Evolutionary conservation across 768 basidiomycete species (phyloP).

Genomic region (Mycena albidolilacea): DNA sequence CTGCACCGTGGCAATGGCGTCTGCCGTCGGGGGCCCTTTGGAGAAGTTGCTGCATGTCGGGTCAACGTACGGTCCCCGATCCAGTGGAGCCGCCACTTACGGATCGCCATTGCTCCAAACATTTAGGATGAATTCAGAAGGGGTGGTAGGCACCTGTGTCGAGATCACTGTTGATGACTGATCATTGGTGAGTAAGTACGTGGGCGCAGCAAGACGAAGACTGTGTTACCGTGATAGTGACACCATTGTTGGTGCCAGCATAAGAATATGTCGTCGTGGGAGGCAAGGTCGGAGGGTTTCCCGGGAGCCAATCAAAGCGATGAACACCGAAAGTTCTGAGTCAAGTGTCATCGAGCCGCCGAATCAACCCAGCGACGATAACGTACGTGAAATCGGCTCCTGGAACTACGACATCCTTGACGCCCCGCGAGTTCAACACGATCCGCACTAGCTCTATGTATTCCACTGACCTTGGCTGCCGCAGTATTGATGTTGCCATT

Average conservation of each 20-base stretch:
- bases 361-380: neutral
- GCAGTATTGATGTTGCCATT: neutral
- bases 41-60: neutral
- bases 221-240: constrained; percentile 16
- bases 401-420: constrained; percentile 26
- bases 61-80: neutral
- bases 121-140: constrained; percentile 35
- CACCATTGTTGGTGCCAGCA: constrained; percentile 24
- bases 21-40: neutral
- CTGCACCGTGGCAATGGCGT: neutral
- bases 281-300: too few species aligned
- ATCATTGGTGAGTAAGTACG: neutral
- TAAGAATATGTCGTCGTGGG: constrained; percentile 32
- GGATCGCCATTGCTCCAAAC: constrained; percentile 9
- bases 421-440: neutral
- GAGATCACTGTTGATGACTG: constrained; percentile 29
- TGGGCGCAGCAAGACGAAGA: neutral
- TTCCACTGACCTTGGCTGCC: constrained; percentile 31
- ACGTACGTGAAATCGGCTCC: constrained; percentile 40
- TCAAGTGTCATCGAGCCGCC: neutral
- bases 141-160: constrained; percentile 34
- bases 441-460: neutral
- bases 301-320: constrained; percentile 37
- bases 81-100: neutral
- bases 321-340: constrained; percentile 39